These are phyloP conservation scores for Benincasa hispida DNA, from an alignment of 306 rosid species.

Conservation along the genomic window DNA sequence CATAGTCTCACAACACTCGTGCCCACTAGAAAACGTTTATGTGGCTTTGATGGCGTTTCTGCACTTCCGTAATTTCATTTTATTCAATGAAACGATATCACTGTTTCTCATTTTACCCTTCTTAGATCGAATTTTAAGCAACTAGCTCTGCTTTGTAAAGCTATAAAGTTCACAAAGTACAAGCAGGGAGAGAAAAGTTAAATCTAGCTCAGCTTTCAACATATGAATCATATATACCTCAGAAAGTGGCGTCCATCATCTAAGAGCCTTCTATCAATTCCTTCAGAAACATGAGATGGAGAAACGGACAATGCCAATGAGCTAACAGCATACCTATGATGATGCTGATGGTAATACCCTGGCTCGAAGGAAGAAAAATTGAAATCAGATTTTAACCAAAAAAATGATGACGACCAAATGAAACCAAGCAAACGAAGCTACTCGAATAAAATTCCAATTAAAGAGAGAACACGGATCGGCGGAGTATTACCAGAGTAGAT, in stretches of 20 bases:
- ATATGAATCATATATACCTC: conserved; percentile 20
- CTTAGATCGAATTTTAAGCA: neutral
- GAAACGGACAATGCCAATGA: conserved; percentile 12
- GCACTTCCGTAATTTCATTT: no score
- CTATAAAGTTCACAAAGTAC: neutral
- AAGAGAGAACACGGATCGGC: neutral
- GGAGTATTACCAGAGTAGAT: neutral
- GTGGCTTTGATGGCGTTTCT: no score
- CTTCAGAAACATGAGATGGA: conserved; percentile 9
- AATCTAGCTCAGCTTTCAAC: neutral
- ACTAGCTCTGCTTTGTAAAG: neutral
- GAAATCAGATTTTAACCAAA: neutral
- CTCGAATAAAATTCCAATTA: neutral
- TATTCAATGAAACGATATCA: no score
- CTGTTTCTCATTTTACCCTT: neutral
- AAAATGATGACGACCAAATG: neutral
- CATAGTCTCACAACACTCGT: neutral
- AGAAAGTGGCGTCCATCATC: conserved; percentile 17
- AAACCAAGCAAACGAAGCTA: neutral
- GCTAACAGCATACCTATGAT: conserved; percentile 12
- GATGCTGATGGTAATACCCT: neutral
- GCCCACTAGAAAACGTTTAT: neutral
- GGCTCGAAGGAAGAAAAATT: neutral
- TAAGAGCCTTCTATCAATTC: conserved; percentile 10
- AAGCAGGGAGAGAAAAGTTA: neutral